Conservation (phyloP, 1,139 yeast species). For the Pichia sp. region DNA sequence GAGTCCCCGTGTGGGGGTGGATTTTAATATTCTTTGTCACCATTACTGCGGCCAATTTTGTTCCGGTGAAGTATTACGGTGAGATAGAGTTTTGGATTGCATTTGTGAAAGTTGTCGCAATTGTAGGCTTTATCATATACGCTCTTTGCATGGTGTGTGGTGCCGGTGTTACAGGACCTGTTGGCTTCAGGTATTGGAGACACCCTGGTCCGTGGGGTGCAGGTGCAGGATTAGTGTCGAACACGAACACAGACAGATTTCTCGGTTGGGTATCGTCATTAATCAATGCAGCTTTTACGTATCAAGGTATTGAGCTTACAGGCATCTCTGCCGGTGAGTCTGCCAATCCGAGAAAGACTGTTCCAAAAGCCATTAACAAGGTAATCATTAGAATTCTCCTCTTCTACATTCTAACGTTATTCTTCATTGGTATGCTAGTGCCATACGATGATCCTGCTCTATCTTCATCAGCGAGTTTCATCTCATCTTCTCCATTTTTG, state of each 20-base stretch:
- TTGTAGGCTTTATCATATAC: conserved; percentile 48
- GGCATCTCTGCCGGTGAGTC: conserved; percentile 91
- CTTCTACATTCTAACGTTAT: conserved; percentile 73
- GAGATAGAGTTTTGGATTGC: conserved; percentile 70
- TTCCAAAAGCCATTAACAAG: conserved; percentile 80
- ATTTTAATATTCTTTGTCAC: conserved; percentile 62
- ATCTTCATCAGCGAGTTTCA: conserved; percentile 30
- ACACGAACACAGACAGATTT: conserved; percentile 51
- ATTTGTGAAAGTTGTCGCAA: conserved; percentile 50
- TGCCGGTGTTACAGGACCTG: conserved; percentile 47
- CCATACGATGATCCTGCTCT: conserved; percentile 63
- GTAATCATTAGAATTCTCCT: conserved; percentile 76
- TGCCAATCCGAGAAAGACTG: conserved; percentile 71
- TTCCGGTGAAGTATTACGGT: conserved; percentile 63
- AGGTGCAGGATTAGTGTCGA: conserved; percentile 42
- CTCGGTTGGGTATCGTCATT: conserved; percentile 55
- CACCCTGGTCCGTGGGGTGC: conserved; percentile 84
- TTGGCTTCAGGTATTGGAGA: conserved; percentile 88
- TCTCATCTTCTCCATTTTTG: conserved; percentile 48
- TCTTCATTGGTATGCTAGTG: conserved; percentile 78
- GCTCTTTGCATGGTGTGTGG: conserved; percentile 42
- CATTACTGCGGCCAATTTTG: conserved; percentile 47
- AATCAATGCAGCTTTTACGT: conserved; percentile 66
- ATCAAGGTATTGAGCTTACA: conserved; percentile 77
- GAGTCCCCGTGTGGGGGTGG: conserved; percentile 75